Percentiles rank a stretch among this genome's conserved stretches.
These are phyloP conservation scores for Penicillium sp. DNA, from an alignment of 2,329 filamentous ascomycete genomes.

Conservation along the genomic window DNA sequence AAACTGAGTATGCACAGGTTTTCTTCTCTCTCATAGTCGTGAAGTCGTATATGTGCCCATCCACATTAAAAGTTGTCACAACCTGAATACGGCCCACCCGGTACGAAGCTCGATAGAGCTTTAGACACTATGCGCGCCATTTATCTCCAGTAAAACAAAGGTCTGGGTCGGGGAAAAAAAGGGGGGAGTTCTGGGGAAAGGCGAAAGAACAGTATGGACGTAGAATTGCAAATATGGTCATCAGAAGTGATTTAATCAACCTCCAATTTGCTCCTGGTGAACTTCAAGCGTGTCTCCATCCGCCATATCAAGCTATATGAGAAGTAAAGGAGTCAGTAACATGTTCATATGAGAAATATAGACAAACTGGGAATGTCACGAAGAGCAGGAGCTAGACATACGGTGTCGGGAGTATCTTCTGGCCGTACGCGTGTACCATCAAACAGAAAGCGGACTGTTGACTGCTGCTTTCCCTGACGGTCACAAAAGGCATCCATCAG, in stretches of 20 bases:
- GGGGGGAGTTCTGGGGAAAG: neutral
- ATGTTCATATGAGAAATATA: neutral
- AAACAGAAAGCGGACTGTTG: slow-evolving; percentile 90
- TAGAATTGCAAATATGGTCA: neutral
- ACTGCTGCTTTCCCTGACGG: slow-evolving; percentile 84
- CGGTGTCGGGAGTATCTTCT: slow-evolving; percentile 86
- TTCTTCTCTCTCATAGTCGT: neutral
- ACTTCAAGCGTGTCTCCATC: slow-evolving; percentile 97
- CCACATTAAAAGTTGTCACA: too few relatives aligned
- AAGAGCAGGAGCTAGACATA: slow-evolving; percentile 57
- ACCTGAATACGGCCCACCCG: too few relatives aligned
- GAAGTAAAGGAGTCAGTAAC: neutral
- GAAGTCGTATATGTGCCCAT: neutral
- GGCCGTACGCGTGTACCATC: slow-evolving; percentile 92
- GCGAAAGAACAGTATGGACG: neutral
- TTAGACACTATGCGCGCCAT: neutral
- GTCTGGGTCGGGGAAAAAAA: neutral
- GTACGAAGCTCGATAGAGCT: too few relatives aligned
- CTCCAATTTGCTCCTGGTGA: slow-evolving; percentile 97
- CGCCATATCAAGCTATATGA: slow-evolving; percentile 83
- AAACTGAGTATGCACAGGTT: neutral
- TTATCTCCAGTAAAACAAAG: neutral
- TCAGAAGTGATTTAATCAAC: slow-evolving; percentile 40
- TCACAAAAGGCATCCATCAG: slow-evolving; percentile 99
- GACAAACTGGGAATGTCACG: neutral